Conservation (phyloP, 2,329 filamentous ascomycete genomes). For the Aspergillus floridensis region DNA sequence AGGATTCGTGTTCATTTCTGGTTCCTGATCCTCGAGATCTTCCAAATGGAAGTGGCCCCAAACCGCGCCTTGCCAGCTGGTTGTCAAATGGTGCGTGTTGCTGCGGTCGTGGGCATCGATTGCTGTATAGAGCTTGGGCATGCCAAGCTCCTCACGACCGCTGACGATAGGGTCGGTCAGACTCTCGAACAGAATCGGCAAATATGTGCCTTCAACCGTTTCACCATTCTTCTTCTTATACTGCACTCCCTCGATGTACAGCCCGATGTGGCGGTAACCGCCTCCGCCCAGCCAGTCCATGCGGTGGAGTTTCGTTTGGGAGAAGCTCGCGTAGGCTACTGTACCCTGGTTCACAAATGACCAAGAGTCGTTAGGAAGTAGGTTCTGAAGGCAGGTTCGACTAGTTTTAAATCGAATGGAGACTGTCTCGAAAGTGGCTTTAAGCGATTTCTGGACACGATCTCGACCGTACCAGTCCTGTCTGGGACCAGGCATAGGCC, state of each 20-base stretch:
- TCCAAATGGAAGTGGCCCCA: constrained; percentile 42
- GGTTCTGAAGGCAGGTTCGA: constrained; percentile 49
- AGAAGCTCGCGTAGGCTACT: constrained; percentile 45
- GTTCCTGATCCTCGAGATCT: constrained; percentile 31
- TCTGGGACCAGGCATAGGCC: constrained; percentile 48
- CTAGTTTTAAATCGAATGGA: constrained; percentile 53
- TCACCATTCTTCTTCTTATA: constrained; percentile 53
- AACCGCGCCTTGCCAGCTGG: constrained; percentile 44
- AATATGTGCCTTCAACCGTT: constrained; percentile 51
- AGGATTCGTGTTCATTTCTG: constrained; percentile 15
- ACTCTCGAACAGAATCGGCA: constrained; percentile 59
- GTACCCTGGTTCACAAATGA: constrained; percentile 47
- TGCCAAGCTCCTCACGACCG: constrained; percentile 60
- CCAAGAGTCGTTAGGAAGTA: constrained; percentile 46
- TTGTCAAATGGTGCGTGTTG: constrained; percentile 40
- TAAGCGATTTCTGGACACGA: constrained; percentile 23
- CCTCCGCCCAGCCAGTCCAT: constrained; percentile 62
- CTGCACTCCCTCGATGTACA: constrained; percentile 63
- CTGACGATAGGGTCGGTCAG: constrained; percentile 60
- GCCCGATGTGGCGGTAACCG: constrained; percentile 58
- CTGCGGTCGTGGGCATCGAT: constrained; percentile 45
- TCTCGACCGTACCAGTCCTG: constrained; percentile 31
- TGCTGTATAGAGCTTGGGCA: constrained; percentile 58
- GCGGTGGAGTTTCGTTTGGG: constrained; percentile 45
- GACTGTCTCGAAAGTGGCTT: constrained; percentile 45